A percentile compares a stretch with the other conserved stretches of the same genome.
Evolutionary conservation across 2,329 filamentous ascomycete genomes (phyloP).

Genomic region (Penicillium brasilianum): DNA sequence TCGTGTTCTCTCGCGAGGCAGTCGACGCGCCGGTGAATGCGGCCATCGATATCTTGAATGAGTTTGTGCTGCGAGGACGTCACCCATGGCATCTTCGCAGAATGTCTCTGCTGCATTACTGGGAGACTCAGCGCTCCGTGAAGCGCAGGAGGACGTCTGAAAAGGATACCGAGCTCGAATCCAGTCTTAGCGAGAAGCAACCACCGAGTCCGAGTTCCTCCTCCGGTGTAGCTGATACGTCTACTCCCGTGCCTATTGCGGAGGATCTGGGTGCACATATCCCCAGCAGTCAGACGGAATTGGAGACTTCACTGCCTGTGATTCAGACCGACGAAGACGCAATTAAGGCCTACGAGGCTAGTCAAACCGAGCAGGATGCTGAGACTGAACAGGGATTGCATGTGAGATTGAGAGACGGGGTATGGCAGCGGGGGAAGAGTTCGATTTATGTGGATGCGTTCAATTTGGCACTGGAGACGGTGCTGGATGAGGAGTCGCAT

Average conservation of each 20-base stretch:
- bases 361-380: slow-evolving; percentile 62
- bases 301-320: slow-evolving; percentile 73
- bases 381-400: slow-evolving; percentile 49
- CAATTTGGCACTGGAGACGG: slow-evolving; percentile 87
- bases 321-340: slow-evolving; percentile 71
- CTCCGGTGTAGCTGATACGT: slow-evolving; percentile 42
- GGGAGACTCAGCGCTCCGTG: slow-evolving; percentile 38
- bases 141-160: slow-evolving; percentile 41
- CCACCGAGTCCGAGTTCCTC: slow-evolving; percentile 36
- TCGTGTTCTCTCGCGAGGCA: slow-evolving; percentile 35
- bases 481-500: slow-evolving; percentile 85
- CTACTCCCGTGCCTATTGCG: slow-evolving; percentile 18
- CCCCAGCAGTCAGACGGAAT: slow-evolving; percentile 61
- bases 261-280: slow-evolving; percentile 37
- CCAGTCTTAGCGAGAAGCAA: slow-evolving; percentile 13
- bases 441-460: slow-evolving; percentile 98
- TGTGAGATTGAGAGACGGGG: slow-evolving; percentile 60
- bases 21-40: slow-evolving; percentile 21
- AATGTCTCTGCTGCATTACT: slow-evolving; percentile 46
- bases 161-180: slow-evolving; percentile 12
- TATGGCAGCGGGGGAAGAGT: slow-evolving; percentile 76
- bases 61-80: not conserved
- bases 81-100: slow-evolving; percentile 23
- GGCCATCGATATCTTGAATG: not conserved
- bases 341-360: slow-evolving; percentile 78